Evolutionary conservation across 2,329 filamentous ascomycete genomes (phyloP).

Genomic region (Fusarium fujikuroi): DNA sequence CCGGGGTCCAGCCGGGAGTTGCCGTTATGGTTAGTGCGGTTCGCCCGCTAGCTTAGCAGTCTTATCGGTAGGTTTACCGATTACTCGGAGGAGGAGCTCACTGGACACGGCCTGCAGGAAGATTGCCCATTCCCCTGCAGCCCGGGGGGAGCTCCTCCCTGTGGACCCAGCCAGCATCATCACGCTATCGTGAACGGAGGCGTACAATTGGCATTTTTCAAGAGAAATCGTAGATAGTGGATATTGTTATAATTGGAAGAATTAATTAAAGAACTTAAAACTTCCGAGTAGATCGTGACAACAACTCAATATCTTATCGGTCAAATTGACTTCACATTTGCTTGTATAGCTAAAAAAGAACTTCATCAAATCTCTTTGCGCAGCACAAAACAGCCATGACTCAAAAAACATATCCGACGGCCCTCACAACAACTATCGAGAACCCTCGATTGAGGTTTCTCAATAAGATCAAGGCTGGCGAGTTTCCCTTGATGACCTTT

Average conservation of each 20-base stretch:
- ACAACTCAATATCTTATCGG: not conserved
- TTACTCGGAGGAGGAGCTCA: constrained; percentile 7
- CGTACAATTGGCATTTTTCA: not conserved
- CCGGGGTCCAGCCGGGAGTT: constrained; percentile 13
- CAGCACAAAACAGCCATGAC: constrained; percentile 1
- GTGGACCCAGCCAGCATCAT: not conserved
- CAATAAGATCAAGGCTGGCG: constrained; percentile 53
- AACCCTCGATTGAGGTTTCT: constrained; percentile 57
- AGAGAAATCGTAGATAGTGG: not conserved
- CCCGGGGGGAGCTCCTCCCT: constrained; percentile 14
- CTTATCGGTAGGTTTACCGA: not conserved
- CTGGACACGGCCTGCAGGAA: not conserved
- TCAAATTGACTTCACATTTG: not conserved
- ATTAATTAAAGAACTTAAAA: not conserved
- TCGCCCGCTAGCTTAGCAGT: not conserved
- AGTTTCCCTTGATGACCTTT: constrained; percentile 60
- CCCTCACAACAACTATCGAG: constrained; percentile 45
- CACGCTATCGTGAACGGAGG: not conserved
- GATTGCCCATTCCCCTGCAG: not conserved
- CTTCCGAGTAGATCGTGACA: not conserved
- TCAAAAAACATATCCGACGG: constrained; percentile 13
- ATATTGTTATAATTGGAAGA: not conserved
- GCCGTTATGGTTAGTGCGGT: not conserved
- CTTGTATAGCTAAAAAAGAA: not conserved
- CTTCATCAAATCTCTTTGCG: not conserved